Evolutionary conservation across 768 basidiomycete species (phyloP).

Genomic region (Pluteus cervinus): DNA sequence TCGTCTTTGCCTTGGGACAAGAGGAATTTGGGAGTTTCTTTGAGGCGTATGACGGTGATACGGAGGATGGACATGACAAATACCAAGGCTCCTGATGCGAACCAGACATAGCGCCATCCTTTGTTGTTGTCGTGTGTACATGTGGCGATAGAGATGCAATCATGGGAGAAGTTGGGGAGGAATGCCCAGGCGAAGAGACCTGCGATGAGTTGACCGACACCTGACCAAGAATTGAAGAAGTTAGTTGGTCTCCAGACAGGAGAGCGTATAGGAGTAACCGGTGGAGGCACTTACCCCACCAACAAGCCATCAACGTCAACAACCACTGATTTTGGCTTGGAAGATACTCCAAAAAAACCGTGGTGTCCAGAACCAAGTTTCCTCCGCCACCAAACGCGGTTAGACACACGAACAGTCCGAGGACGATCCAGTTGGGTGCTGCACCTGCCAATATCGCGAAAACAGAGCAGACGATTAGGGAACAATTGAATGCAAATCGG

Average conservation of each 20-base stretch:
- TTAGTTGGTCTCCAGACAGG: too few relatives aligned
- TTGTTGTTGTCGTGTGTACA: slow-evolving; percentile 46
- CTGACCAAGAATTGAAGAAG: too few relatives aligned
- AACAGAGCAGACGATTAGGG: too few relatives aligned
- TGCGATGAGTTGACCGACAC: slow-evolving; percentile 42
- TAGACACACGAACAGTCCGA: slow-evolving; percentile 39
- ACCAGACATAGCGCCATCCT: slow-evolving; percentile 58
- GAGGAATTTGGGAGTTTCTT: slow-evolving; percentile 60
- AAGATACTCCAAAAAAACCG: slow-evolving; percentile 3
- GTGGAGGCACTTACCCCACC: too few relatives aligned
- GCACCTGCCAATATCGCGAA: slow-evolving; percentile 48
- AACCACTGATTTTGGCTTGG: slow-evolving; percentile 33
- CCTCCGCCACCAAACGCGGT: slow-evolving; percentile 47
- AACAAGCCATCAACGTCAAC: slow-evolving; percentile 46
- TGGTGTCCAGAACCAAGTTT: slow-evolving; percentile 30
- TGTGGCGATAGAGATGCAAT: slow-evolving; percentile 23
- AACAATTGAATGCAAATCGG: slow-evolving; percentile 39
- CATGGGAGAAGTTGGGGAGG: slow-evolving; percentile 50
- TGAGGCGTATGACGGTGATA: slow-evolving; percentile 50
- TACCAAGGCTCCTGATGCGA: slow-evolving; percentile 35
- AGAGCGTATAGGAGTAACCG: too few relatives aligned
- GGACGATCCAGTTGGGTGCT: slow-evolving; percentile 37
- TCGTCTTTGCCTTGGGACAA: slow-evolving; percentile 50
- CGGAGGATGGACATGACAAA: slow-evolving; percentile 49
- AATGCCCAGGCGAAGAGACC: slow-evolving; percentile 50